Conservation (phyloP, 164 flowering plant species). For the Vitis amurensis region DNA sequence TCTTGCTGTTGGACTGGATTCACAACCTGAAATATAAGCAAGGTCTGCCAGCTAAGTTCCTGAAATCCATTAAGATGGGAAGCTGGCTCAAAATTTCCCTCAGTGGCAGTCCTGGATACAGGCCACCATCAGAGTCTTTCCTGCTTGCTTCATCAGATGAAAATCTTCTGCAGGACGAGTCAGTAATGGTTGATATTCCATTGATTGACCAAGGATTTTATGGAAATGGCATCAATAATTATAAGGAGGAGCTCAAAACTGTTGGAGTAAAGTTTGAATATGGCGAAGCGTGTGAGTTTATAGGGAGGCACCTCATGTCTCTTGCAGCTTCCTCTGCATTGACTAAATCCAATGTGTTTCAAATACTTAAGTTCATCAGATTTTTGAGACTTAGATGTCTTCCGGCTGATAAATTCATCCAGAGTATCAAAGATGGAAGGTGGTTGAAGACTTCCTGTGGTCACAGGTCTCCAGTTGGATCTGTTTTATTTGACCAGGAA, state of each 20-base stretch:
- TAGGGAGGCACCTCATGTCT: slow-evolving; percentile 59
- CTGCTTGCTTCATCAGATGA: slow-evolving; percentile 37
- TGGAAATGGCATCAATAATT: slow-evolving; percentile 31
- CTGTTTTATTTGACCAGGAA: slow-evolving; percentile 39
- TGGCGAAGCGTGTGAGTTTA: slow-evolving; percentile 56
- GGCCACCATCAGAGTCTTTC: slow-evolving; percentile 62
- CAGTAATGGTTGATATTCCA: slow-evolving; percentile 68
- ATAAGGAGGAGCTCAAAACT: slow-evolving; percentile 47
- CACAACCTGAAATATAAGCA: slow-evolving; percentile 13
- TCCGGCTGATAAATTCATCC: too few relatives aligned
- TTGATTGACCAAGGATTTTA: slow-evolving; percentile 52
- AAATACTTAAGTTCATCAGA: too few relatives aligned
- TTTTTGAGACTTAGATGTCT: too few relatives aligned
- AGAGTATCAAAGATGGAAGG: too few relatives aligned
- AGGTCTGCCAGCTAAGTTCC: slow-evolving; percentile 35
- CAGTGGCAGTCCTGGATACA: slow-evolving; percentile 36
- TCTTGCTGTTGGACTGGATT: slow-evolving; percentile 61
- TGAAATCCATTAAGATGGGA: slow-evolving; percentile 50
- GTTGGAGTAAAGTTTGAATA: slow-evolving; percentile 60
- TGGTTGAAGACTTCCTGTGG: too few relatives aligned
- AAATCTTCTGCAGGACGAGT: slow-evolving; percentile 46
- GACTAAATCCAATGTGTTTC: slow-evolving; percentile 13
- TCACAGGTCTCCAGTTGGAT: slow-evolving; percentile 36
- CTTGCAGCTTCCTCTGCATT: slow-evolving; percentile 39
- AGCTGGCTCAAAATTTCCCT: slow-evolving; percentile 51